Conservation (phyloP, 2,329 filamentous ascomycete genomes). For the Trichophyton equinum region DNA sequence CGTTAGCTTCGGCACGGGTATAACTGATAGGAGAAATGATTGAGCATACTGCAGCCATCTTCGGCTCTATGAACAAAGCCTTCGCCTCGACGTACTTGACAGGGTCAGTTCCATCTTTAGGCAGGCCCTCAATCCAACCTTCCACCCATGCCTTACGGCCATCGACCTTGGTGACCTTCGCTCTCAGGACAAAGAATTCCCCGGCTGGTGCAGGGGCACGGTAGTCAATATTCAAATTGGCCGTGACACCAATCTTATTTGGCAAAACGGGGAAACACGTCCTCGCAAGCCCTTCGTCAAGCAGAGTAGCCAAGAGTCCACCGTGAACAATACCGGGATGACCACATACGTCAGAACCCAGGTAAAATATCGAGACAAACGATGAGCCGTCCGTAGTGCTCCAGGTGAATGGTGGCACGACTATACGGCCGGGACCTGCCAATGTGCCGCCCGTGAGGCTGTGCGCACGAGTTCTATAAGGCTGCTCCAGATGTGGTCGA, state of each 20-base stretch:
- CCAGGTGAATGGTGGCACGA: slow-evolving; percentile 71
- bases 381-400: slow-evolving; percentile 57
- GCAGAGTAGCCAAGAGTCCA: slow-evolving; percentile 53
- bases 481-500: slow-evolving; percentile 79
- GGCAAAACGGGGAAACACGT: slow-evolving; percentile 43
- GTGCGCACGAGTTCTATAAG: slow-evolving; percentile 52
- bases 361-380: slow-evolving; percentile 51
- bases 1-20: neutral
- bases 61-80: slow-evolving; percentile 47
- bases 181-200: slow-evolving; percentile 46
- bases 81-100: slow-evolving; percentile 48
- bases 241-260: slow-evolving; percentile 42
- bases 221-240: slow-evolving; percentile 51
- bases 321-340: slow-evolving; percentile 65
- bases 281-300: slow-evolving; percentile 57
- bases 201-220: slow-evolving; percentile 47
- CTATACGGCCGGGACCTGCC: slow-evolving; percentile 59
- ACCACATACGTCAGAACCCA: slow-evolving; percentile 51
- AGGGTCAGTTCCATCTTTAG: slow-evolving; percentile 61
- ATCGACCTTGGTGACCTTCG: slow-evolving; percentile 30
- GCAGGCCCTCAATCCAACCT: slow-evolving; percentile 34
- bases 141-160: slow-evolving; percentile 30
- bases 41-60: slow-evolving; percentile 55
- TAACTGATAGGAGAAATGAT: neutral
- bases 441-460: slow-evolving; percentile 76